Percentiles rank a stretch among this genome's conserved stretches.
Evolutionary conservation across 129 eudicot genomes (phyloP).

Genomic region (Flaveria brownii): DNA sequence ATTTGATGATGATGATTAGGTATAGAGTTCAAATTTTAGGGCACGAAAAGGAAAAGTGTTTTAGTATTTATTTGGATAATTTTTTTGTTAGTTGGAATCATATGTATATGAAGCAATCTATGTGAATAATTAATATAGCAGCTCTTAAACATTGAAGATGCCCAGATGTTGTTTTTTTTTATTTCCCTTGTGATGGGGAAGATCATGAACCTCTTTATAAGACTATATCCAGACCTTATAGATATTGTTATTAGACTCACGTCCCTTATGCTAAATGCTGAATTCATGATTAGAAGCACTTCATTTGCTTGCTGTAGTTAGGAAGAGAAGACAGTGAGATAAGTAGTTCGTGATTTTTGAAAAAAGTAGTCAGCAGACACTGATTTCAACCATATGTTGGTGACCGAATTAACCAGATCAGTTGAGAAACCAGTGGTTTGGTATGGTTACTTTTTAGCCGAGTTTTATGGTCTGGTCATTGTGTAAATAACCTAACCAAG

Average conservation of each 20-base stretch:
- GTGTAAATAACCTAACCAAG: background rate
- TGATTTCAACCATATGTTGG: background rate
- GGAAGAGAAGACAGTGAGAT: slow-evolving; percentile 5
- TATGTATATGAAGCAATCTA: background rate
- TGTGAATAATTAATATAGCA: slow-evolving; percentile 5
- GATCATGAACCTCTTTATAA: background rate
- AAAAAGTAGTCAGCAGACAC: background rate
- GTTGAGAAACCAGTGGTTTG: background rate
- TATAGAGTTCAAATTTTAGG: slow-evolving; percentile 5
- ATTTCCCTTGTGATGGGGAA: too few relatives aligned
- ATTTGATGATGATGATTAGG: slow-evolving; percentile 19
- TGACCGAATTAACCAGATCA: background rate
- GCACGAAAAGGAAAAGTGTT: background rate
- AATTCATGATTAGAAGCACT: background rate
- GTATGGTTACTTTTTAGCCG: background rate
- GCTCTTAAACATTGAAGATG: slow-evolving; percentile 13
- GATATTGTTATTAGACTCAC: background rate
- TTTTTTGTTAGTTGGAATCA: too few relatives aligned
- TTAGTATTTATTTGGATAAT: too few relatives aligned
- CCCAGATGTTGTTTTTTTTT: background rate
- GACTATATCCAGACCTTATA: background rate
- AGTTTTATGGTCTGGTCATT: background rate
- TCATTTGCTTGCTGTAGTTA: background rate
- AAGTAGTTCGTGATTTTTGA: slow-evolving; percentile 2
- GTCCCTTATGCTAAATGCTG: background rate